Evolutionary conservation across 768 basidiomycete genomes (phyloP).

Genomic region (Termitomyces sp.): DNA sequence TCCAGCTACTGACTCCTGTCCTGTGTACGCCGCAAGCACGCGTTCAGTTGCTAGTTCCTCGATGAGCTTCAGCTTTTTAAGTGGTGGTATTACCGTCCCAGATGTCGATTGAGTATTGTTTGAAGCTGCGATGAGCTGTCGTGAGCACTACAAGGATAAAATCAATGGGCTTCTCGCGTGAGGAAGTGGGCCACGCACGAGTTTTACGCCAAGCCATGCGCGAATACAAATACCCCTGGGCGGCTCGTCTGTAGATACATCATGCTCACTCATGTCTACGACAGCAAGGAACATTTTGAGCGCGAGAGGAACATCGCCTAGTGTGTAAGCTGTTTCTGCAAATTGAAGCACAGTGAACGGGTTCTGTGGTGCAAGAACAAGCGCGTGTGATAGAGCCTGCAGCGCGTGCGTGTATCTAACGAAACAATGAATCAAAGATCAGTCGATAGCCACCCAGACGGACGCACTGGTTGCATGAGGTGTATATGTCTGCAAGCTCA

Average conservation of each 20-base stretch:
- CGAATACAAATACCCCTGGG: slow-evolving; percentile 58
- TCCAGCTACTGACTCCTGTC: slow-evolving; percentile 38
- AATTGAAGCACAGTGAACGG: slow-evolving; percentile 81
- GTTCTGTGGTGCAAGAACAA: slow-evolving; percentile 83
- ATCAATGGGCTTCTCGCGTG: neutral
- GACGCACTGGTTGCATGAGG: slow-evolving; percentile 69
- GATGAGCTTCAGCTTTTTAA: slow-evolving; percentile 49
- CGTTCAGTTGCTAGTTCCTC: slow-evolving; percentile 75
- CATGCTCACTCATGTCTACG: slow-evolving; percentile 73
- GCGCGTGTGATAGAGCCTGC: slow-evolving; percentile 75
- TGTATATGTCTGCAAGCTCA: slow-evolving; percentile 80
- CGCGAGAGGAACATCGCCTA: slow-evolving; percentile 69
- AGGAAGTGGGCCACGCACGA: slow-evolving; percentile 44
- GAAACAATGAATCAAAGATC: neutral
- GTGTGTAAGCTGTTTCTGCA: slow-evolving; percentile 86
- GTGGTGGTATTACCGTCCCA: slow-evolving; percentile 48
- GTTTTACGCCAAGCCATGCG: slow-evolving; percentile 83
- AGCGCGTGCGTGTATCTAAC: slow-evolving; percentile 69
- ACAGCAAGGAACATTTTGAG: slow-evolving; percentile 77
- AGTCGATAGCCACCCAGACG: neutral
- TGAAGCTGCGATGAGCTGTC: slow-evolving; percentile 45
- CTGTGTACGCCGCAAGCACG: slow-evolving; percentile 60
- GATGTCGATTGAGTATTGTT: slow-evolving; percentile 45
- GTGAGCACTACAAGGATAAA: slow-evolving; percentile 47
- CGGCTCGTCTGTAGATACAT: slow-evolving; percentile 38